phyloP scores from a whole-genome alignment of 345 rosid genomes.

The Heritiera fomes region DNA sequence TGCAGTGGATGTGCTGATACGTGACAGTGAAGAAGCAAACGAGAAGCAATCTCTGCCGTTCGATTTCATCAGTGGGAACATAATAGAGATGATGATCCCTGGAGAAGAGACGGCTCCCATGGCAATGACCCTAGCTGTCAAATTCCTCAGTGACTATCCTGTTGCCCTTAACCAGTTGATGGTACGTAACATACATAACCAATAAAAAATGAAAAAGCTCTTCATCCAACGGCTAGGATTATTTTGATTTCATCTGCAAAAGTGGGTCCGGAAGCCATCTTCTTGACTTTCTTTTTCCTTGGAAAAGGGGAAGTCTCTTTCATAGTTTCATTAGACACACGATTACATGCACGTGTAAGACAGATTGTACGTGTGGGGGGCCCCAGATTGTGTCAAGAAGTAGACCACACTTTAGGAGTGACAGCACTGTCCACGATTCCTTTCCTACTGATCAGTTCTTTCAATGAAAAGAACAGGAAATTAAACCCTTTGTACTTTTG shows the following conservation, averaged over 20 bases:
- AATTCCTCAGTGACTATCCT: conserved; percentile 69
- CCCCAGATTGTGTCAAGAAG: conserved; percentile 16
- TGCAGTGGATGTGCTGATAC: conserved; percentile 66
- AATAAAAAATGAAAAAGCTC: not conserved
- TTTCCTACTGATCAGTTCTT: not conserved
- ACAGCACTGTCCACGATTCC: not conserved
- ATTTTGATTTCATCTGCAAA: not conserved
- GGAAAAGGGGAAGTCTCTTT: conserved; percentile 33
- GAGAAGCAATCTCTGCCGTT: conserved; percentile 60
- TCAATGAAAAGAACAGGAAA: too few species aligned
- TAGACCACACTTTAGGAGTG: not conserved
- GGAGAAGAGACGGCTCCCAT: conserved; percentile 93
- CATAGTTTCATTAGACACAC: conserved; percentile 43
- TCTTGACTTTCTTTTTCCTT: conserved; percentile 37
- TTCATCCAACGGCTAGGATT: conserved; percentile 48
- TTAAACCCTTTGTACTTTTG: not conserved
- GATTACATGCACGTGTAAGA: conserved; percentile 40
- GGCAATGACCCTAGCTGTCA: conserved; percentile 88
- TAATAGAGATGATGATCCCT: conserved; percentile 96
- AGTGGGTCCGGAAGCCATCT: conserved; percentile 24
- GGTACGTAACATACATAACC: conserved; percentile 40
- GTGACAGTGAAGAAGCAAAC: conserved; percentile 44
- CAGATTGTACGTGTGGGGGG: conserved; percentile 27
- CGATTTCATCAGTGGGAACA: conserved; percentile 70
- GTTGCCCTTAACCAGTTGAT: conserved; percentile 55